Evolutionary conservation across 257 asterid species (phyloP), one percentile per base, ranked within the genome.

Genomic region (Leptodermis oblonga): DNA sequence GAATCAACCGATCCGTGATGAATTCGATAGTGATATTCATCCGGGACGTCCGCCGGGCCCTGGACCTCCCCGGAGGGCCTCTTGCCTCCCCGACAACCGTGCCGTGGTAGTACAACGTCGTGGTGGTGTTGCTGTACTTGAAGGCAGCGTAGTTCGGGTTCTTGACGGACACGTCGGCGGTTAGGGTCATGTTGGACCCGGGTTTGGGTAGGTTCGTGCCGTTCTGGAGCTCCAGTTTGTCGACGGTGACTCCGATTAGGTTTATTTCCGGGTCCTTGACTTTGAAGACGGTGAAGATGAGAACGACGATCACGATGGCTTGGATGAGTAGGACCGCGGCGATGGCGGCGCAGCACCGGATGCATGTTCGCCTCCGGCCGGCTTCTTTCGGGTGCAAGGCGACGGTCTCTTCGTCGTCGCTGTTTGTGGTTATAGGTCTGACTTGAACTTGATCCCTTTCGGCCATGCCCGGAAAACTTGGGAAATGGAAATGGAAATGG

Each of bases 21-120:
- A 92, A 82, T 23, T 89, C 90, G n/a, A 87, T 86, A 0, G 92
- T 89, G 0, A 87, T 20, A 62, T 92, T 92, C 95, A 92, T 89
- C 81, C 88, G 53, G 82, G 68, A 59, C 25, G 97, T 92, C 59
- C 96, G 75, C 18, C 89, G 81, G 22, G 96, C 94, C 82, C 61
- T 76, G 51, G 97, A 79, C 63, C 68, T 81, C 65, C 97, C 97
- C 8, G 95, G 78, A 1, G 94, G 95, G 4, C 94, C 90, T 18
- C 87, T 80, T 23, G 92, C 97, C 76, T 87, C 96, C 2, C 97
- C 97, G 69, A 89, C 74, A 74, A 61, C 69, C 3, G 74, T 62
- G 7, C 87, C 92, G n/a, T 75, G 82, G 77, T 87, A 92, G 73
- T 18, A 86, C 4, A 92, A 74, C 22, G 86, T 60, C 18, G 94